Base-by-base conservation (phyloP, 129 eudicot species). In the Calendula officinalis region DNA sequence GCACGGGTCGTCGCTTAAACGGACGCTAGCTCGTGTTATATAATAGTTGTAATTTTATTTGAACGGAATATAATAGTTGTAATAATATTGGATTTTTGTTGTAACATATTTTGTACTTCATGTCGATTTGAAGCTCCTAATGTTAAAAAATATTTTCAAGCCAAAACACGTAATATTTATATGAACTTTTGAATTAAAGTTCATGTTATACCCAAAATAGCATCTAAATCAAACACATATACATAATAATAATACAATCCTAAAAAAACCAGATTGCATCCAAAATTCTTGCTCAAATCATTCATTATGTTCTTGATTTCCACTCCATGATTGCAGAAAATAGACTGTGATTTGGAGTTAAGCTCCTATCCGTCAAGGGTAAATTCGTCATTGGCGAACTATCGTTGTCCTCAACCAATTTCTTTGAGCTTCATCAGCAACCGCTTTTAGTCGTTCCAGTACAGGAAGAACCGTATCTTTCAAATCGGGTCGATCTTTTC, bases 301-400 rank as follows among this genome's bases (percentile, higher is more conserved):
- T 22, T 22, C 30, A 22, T 52, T 69, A n/a, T 47, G 56, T 78
- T 67, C 78, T 83, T 51, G 83, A 77, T 69, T 77, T 87, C 98
- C 98, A 91, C 71, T 84, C 98, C 78, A 68, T 60, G 27, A 91
- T 84, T 8, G 94, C 96, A 54, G 89, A 82, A 56, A 72, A 78
- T 59, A 91, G 95, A 3, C 90, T 58, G 73, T 82, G 80, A 61
- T 87, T 84, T n/a, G 90, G 90, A 55, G 87, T 74, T 32, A 91
- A 75, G 78, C 53, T 49, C 64, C 81, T 91, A 76, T 77, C 80
- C 3, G 71, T 61, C 74, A 87, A 39, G 0, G 75, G 83, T 45
- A 84, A 74, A 69, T 78, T 80, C 30, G 94, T 91, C 83, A 88
- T 73, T 11, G 98, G 98, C 3, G 98, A 91, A 45, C 39, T 71